Evolutionary conservation across 2,329 filamentous ascomycete species (phyloP), one percentile per base, ranked within the genome.

Genomic region (Niveomyces coronatus): DNA sequence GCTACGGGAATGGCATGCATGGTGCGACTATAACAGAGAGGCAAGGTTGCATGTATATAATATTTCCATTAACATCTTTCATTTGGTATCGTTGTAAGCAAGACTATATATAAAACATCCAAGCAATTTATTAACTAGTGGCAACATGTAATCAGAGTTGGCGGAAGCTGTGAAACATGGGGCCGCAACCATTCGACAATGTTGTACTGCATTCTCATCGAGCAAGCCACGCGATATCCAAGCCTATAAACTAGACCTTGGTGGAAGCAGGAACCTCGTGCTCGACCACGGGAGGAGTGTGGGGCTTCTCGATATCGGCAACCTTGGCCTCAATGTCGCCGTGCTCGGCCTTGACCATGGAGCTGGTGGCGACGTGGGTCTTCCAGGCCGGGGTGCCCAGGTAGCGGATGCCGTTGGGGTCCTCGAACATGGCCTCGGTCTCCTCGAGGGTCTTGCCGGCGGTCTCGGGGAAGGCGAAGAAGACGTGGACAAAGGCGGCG

Each of bases 381-480:
- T 55, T 56, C 53, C 53, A 56, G n/a, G 53, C 50, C 6, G 52
- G 49, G 3, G 53, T 55, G 16, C 53, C 53, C n/a, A 56, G 22
- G 39, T 52, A 55, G 31, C 42, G 42, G 40, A 55, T 47, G 19
- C 53, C 53, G 35, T 56, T 52, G 44, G 51, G 50, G 27, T 56
- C 54, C 36, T 64, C 62, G 39, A 73, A 72, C 38, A 71, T 66
- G 28, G 55, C 54, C 34, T 68, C 64, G 2, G 70, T 64, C 44
- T 74, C 70, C 44, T 76, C 71, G 1, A 75, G 60, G 0, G 67
- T 67, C 57, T 72, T 73, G 37, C 68, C 67, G 17, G 63, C 62
- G 0, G 71, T 76, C 53, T 76, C 71, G 0, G 71, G 71, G 55
- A 75, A 76, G 34, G 67, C 47, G 46, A 76, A 74, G 51, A 68